phyloP scores from a whole-genome alignment of 495 filamentous ascomycete genomes.

The Neurospora sp. region DNA sequence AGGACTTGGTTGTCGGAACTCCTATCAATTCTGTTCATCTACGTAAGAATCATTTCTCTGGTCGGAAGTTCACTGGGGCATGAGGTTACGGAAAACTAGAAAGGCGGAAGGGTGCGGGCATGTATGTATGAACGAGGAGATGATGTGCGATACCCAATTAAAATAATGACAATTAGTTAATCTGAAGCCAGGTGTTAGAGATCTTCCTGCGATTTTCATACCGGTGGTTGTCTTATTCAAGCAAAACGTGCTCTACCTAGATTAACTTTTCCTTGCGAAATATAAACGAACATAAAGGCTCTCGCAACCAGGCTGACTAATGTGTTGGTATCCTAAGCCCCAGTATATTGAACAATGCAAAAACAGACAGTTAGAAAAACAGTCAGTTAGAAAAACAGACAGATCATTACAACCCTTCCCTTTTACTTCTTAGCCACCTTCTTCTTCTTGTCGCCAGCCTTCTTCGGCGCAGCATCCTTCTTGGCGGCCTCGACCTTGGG shows the following conservation, averaged over 20 bases:
- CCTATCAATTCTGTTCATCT: background rate
- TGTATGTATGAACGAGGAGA: background rate
- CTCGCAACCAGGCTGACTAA: background rate
- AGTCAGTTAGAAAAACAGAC: background rate
- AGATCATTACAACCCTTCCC: background rate
- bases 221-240: background rate
- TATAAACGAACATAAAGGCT: background rate
- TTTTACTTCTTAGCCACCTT: constrained; percentile 1
- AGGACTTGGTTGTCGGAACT: background rate
- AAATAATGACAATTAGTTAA: background rate
- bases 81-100: background rate
- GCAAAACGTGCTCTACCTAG: background rate
- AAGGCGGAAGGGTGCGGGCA: background rate
- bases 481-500: background rate
- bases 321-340: background rate
- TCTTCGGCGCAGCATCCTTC: constrained; percentile 5
- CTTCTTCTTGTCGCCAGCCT: constrained; percentile 6
- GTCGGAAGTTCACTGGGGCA: background rate
- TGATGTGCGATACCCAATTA: background rate
- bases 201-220: too few relatives aligned
- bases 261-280: background rate
- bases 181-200: too few relatives aligned
- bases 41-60: background rate
- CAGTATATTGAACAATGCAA: background rate
- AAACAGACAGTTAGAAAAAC: background rate